A percentile compares a stretch with the other conserved stretches of the same genome.
Evolutionary conservation across 148 eudicot species (phyloP).

Genomic region (Dysphania ambrosioides): DNA sequence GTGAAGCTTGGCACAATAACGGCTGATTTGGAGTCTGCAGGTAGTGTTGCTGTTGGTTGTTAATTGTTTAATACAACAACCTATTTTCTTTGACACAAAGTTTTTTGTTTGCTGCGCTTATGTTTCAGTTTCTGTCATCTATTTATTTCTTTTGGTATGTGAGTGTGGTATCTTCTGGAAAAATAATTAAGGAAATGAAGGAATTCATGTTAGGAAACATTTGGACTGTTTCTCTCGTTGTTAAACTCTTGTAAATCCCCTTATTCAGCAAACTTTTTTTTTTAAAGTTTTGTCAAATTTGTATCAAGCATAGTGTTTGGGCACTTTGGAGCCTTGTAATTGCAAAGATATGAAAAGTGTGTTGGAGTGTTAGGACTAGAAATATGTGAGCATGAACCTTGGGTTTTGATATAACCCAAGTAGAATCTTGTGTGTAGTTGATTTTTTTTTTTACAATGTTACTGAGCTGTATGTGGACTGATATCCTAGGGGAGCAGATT

Average conservation of each 20-base stretch:
- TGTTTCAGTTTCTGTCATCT: not conserved
- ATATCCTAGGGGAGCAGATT: too few species aligned
- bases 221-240: not conserved
- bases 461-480: too few species aligned
- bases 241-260: not conserved
- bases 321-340: not conserved
- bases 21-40: slow-evolving; percentile 89
- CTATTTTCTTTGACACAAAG: not conserved
- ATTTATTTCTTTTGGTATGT: not conserved
- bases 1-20: slow-evolving; percentile 97
- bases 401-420: too few species aligned
- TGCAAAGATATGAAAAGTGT: not conserved
- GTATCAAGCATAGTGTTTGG: not conserved
- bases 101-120: not conserved
- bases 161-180: not conserved
- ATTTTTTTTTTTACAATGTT: too few species aligned
- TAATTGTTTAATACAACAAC: not conserved
- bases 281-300: not conserved
- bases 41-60: slow-evolving; percentile 35
- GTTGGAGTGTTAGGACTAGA: not conserved
- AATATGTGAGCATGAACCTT: not conserved
- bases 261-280: not conserved
- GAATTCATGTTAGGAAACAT: not conserved
- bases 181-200: not conserved
- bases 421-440: too few species aligned